phyloP scores from a whole-genome alignment of 768 basidiomycete species.

The Brasilioporus rufonigricans region DNA sequence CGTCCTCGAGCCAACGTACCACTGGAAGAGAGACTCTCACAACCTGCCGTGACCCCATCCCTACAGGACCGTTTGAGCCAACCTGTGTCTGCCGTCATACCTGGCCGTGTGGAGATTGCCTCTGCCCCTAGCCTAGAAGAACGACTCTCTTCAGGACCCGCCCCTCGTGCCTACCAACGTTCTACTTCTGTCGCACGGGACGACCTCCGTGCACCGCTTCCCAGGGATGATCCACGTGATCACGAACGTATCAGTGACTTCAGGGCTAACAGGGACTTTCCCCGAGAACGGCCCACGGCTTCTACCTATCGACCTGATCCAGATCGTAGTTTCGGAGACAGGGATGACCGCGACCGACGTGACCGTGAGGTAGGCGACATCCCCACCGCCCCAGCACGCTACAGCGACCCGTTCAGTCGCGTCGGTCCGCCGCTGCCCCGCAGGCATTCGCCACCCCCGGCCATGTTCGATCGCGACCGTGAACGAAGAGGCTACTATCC shows the following conservation, averaged over 20 bases:
- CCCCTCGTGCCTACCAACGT: conserved; percentile 22
- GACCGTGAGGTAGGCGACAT: conserved; percentile 38
- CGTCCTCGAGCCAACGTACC: conserved; percentile 26
- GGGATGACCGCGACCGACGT: conserved; percentile 33
- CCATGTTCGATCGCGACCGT: conserved; percentile 35
- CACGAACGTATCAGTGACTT: conserved; percentile 23
- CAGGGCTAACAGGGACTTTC: conserved; percentile 32
- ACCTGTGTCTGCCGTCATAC: conserved; percentile 15
- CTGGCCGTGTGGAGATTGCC: conserved; percentile 20
- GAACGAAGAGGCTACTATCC: conserved; percentile 31
- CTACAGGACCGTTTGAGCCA: conserved; percentile 40
- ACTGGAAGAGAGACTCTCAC: conserved; percentile 41
- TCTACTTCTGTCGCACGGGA: conserved; percentile 33
- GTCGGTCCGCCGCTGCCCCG: conserved; percentile 10
- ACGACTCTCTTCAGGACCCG: conserved; percentile 36
- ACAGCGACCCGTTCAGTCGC: conserved; percentile 32
- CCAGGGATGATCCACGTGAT: conserved; percentile 32
- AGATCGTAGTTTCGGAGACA: conserved; percentile 35
- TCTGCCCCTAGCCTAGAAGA: conserved; percentile 41
- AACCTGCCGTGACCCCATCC: conserved; percentile 31
- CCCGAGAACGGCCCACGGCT: conserved; percentile 32
- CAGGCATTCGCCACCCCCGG: conserved; percentile 28
- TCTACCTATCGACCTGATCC: conserved; percentile 40
- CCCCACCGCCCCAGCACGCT: conserved; percentile 34
- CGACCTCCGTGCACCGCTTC: conserved; percentile 31